These are phyloP conservation scores for Saturnispora dispora DNA, from an alignment of 805 yeast genomes.

Conservation along the genomic window DNA sequence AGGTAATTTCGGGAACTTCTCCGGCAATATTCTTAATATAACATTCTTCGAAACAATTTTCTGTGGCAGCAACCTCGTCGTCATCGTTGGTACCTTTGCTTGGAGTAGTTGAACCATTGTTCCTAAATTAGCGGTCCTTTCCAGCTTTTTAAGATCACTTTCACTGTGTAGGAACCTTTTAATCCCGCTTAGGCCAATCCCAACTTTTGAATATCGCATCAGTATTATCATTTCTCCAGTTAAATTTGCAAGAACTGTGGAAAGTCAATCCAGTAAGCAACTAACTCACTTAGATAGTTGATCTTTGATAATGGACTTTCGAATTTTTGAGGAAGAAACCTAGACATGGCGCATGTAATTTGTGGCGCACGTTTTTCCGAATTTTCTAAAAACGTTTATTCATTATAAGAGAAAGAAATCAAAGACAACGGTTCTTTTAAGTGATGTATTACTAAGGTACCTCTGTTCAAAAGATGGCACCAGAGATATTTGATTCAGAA, in stretches of 20 bases:
- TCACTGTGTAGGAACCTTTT: not conserved
- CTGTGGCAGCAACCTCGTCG: slow-evolving; percentile 37
- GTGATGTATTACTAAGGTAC: not conserved
- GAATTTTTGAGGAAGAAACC: not conserved
- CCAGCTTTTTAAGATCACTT: slow-evolving; percentile 18
- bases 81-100: slow-evolving; percentile 40
- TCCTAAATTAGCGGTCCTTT: slow-evolving; percentile 44
- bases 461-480: not conserved
- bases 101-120: slow-evolving; percentile 40
- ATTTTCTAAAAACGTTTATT: not conserved
- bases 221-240: not conserved
- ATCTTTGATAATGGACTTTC: not conserved
- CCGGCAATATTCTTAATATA: slow-evolving; percentile 47
- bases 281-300: not conserved
- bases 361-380: not conserved
- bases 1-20: slow-evolving; percentile 46
- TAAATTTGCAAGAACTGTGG: not conserved
- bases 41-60: slow-evolving; percentile 37
- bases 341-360: not conserved
- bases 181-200: not conserved
- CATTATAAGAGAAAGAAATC: too few relatives aligned
- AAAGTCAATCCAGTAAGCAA: not conserved
- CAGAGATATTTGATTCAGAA: slow-evolving; percentile 30
- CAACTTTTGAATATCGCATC: not conserved
- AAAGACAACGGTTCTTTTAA: not conserved